Evolutionary conservation across 768 basidiomycete genomes (phyloP), one percentile per base, ranked within the genome.

Genomic region (Pulveroboletus sp.): DNA sequence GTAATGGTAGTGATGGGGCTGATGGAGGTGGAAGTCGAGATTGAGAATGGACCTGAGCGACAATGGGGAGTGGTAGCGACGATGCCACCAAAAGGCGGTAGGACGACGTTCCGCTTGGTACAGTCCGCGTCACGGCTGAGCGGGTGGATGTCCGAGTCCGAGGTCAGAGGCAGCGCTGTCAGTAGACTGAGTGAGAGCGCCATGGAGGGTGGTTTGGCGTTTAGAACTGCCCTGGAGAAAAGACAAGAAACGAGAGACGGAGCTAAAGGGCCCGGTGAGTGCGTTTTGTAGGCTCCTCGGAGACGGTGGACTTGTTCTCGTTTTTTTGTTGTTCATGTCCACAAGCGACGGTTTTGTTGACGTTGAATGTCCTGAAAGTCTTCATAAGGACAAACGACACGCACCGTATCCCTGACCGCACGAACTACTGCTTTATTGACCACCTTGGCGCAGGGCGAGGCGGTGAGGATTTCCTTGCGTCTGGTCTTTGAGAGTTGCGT

Each of bases 141-240:
- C 26, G 47, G 30, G 42, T 15, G 38, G 33, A 21, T 3, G 43
- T 47, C 44, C 26, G 28, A 27, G 1, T 32, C 32, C 6, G 33
- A 15, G 33, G 49, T 33, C 5, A 50, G 47, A 8, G 26, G 15
- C 13, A 36, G 18, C 5, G 47, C 2, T 17, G 51, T 46, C 30
- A 57, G 40, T 15, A 58, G 15, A 47, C 47, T 13, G 11, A 32
- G 13, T 8, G 58, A 40, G 8, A 49, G 13, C 4, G 51, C 36
- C 58, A 62, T 62, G 47, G 15, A 5, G 1, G 15, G 15, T 26
- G 6, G 31, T 32, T 21, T 21, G 21, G 21, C 4, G 21, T 21
- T 21, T 21, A 4, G 21, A 21, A 21, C n/a, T 13, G 18, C 10
- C 5, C 27, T 11, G 11, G n/a, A 4, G 24, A 15, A 8, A 8